Conservation (phyloP, 2,329 filamentous ascomycete species). For the Apiospora hydei region DNA sequence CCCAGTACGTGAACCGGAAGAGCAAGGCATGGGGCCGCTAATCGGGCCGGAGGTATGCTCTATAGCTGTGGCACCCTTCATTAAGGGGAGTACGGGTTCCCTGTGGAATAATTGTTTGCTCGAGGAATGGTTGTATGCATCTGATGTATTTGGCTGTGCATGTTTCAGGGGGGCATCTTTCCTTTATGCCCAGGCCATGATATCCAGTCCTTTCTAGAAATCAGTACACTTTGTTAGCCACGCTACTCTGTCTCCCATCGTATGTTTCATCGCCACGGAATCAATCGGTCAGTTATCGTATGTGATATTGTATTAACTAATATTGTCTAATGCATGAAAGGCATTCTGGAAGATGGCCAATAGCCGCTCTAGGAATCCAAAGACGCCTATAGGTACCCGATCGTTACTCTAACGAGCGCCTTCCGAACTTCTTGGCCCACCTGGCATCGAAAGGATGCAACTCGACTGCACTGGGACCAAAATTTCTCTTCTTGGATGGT, state of each 20-base stretch:
- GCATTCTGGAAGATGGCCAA: not conserved
- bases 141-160: not conserved
- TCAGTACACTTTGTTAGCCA: not conserved
- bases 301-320: not conserved
- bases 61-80: not conserved
- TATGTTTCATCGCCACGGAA: not conserved
- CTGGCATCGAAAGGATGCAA: slow-evolving; percentile 26
- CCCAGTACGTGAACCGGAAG: slow-evolving; percentile 9
- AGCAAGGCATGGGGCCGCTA: not conserved
- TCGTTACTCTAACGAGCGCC: not conserved
- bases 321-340: not conserved
- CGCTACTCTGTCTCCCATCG: not conserved
- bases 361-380: not conserved
- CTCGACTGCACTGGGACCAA: slow-evolving; percentile 22
- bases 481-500: slow-evolving; percentile 34
- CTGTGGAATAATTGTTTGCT: not conserved
- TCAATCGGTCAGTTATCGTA: not conserved
- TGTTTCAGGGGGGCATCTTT: not conserved
- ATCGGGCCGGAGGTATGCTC: not conserved
- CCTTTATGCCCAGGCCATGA: not conserved
- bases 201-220: not conserved
- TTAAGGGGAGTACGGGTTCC: not conserved
- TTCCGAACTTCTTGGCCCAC: slow-evolving; percentile 26
- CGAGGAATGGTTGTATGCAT: not conserved
- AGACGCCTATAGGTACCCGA: not conserved